Evolutionary conservation across 176 grass and related monocot species (phyloP), one percentile per base, ranked within the genome.

Genomic region (Triticum timopheevii): DNA sequence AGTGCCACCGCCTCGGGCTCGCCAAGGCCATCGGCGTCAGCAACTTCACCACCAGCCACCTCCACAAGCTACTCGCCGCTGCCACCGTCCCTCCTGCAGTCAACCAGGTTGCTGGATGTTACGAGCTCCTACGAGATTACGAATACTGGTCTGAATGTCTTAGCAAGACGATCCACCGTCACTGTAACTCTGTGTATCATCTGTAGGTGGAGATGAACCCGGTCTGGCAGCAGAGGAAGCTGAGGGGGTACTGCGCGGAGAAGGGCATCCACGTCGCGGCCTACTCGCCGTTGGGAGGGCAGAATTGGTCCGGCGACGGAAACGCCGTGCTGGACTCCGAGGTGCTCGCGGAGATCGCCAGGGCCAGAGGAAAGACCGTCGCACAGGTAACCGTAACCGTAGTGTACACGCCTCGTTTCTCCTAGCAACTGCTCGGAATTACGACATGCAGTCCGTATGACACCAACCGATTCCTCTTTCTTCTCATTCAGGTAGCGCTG

Each of bases 11-110:
- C 3, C 86, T 88, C 0, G 91, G 91, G 10, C 87, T 96, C 78
- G 72, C 91, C 16, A 93, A 35, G 30, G 63, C 91, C 1, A 92
- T 96, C 30, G 87, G 91, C 73, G 89, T 96, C 38, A 93, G 91
- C 91, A 96, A 96, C 84, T 96, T 96, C 87, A 91, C 87, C 63
- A 87, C 88, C 27, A 78, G 3, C 8, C 90, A 93, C 45, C 66
- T 95, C 6, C 61, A 91, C 20, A 81, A 65, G 70, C 6, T 93
- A 7, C 33, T 93, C 2, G 34, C 87, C 6, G 40, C 54, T 22
- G 79, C 91, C 73, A 62, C 82, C 11, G 54, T 90, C 54, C 61
- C 62, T 1, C 94, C 94, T 33, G 84, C 94, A 27, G 89, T 96
- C 62, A 96, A 96, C 47, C 91, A 96, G 89, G 91, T 87, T 25